These are phyloP conservation scores for Coemansia sp. DNA, from an alignment of 192 early-diverging fungal species.

Conservation along the genomic window DNA sequence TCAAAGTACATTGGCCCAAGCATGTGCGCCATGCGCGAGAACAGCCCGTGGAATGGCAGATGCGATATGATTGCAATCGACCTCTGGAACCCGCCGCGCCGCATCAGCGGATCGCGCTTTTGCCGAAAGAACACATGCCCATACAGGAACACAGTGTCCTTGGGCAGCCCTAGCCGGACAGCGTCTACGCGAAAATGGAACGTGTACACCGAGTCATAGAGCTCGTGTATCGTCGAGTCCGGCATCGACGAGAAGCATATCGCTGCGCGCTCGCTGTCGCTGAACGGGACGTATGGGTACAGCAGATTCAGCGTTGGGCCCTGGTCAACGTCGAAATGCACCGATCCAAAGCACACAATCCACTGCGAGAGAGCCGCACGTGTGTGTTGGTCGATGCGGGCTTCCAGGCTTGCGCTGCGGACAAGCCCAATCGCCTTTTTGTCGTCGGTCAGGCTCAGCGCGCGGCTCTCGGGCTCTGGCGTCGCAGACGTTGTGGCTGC, in stretches of 20 bases:
- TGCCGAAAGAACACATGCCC: conserved; percentile 96
- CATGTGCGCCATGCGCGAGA: conserved; percentile 68
- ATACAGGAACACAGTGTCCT: conserved; percentile 57
- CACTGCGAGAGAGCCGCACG: conserved; percentile 50
- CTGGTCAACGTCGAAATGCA: conserved; percentile 84
- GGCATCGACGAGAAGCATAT: conserved; percentile 80
- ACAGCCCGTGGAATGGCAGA: conserved; percentile 87
- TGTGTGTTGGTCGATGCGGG: conserved; percentile 36
- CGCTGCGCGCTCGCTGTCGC: conserved; percentile 69
- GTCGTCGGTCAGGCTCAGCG: conserved; percentile 46
- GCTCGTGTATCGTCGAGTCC: conserved; percentile 75
- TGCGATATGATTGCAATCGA: conserved; percentile 87
- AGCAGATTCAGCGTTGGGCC: conserved; percentile 73
- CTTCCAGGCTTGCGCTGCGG: conserved; percentile 53
- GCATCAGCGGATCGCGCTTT: conserved; percentile 79
- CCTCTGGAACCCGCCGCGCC: conserved; percentile 93
- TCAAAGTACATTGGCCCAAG: conserved; percentile 88
- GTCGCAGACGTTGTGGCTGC: conserved; percentile 9
- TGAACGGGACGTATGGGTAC: conserved; percentile 72
- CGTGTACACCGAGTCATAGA: conserved; percentile 74
- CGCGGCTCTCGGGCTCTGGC: conserved; percentile 35
- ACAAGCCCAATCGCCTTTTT: conserved; percentile 22
- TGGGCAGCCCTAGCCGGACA: conserved; percentile 47
- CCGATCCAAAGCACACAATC: conserved; percentile 73
- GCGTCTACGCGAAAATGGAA: conserved; percentile 69